These are phyloP conservation scores for Candida orba DNA, from an alignment of 805 yeast genomes.

Conservation along the genomic window DNA sequence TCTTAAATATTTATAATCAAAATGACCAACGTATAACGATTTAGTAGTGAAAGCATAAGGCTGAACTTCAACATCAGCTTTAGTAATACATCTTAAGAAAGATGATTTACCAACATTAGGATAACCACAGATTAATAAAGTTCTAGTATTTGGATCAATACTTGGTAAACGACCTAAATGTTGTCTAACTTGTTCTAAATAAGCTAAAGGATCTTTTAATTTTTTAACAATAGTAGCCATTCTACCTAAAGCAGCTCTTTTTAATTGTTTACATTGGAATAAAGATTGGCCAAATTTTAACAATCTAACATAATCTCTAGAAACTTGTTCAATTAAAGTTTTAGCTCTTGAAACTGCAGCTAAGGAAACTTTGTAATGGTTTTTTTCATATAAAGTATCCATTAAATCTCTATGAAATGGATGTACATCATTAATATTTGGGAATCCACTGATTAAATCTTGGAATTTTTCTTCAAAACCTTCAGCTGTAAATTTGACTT, in stretches of 20 bases:
- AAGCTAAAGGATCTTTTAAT: constrained; percentile 85
- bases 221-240: constrained; percentile 98
- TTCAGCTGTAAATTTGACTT: constrained; percentile 92
- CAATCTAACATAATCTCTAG: constrained; percentile 90
- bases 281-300: constrained; percentile 96
- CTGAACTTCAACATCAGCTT: constrained; percentile 98
- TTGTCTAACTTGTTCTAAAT: constrained; percentile 97
- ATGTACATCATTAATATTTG: constrained; percentile 94
- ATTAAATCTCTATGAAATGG: constrained; percentile 97
- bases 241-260: constrained; percentile 98
- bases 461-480: constrained; percentile 91
- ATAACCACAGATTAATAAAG: constrained; percentile 94
- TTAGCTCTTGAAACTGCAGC: constrained; percentile 94
- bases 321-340: constrained; percentile 88
- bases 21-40: constrained; percentile 95
- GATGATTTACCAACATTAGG: constrained; percentile 99
- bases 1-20: constrained; percentile 94
- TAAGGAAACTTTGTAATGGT: constrained; percentile 93
- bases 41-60: constrained; percentile 99
- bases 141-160: constrained; percentile 98
- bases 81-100: constrained; percentile 85
- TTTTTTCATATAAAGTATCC: constrained; percentile 97
- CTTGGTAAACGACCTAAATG: constrained; percentile 97
- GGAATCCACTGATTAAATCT: constrained; percentile 82
- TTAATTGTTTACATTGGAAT: constrained; percentile 97